Percentiles rank a stretch among this genome's conserved stretches.
Evolutionary conservation across 1,284 basidiomycete species (phyloP).

Genomic region (Tilletia walkeri): DNA sequence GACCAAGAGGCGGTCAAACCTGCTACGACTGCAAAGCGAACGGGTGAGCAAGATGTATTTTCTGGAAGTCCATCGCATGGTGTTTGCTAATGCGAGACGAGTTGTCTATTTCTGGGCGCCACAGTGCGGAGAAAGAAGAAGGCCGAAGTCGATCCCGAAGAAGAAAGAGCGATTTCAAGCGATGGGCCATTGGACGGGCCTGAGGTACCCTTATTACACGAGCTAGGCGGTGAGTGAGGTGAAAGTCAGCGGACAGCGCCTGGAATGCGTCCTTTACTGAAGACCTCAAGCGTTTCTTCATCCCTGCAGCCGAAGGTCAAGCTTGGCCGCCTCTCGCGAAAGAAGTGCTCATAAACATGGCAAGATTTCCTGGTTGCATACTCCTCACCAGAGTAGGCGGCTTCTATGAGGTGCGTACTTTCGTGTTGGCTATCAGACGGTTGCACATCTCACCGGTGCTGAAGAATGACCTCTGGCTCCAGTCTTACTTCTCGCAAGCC

Average conservation of each 20-base stretch:
- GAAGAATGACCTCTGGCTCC: not conserved
- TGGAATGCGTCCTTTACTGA: not conserved
- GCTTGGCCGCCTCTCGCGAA: slow-evolving; percentile 48
- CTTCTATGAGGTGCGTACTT: slow-evolving; percentile 43
- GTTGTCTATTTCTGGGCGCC: not conserved
- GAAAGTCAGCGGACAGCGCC: no score
- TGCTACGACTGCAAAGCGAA: not conserved
- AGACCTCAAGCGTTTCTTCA: no score
- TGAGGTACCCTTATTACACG: not conserved
- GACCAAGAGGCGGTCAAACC: no score
- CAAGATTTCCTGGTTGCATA: slow-evolving; percentile 43
- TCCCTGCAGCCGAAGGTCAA: slow-evolving; percentile 17
- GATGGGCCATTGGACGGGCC: not conserved
- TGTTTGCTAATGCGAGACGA: not conserved
- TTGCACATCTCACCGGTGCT: not conserved
- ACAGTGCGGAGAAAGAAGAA: not conserved
- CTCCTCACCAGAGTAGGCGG: slow-evolving; percentile 52
- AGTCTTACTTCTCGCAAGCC: slow-evolving; percentile 53
- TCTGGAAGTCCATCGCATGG: not conserved
- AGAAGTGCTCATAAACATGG: slow-evolving; percentile 44
- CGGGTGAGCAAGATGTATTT: not conserved
- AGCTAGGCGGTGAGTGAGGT: slow-evolving; percentile 3
- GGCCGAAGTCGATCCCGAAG: not conserved
- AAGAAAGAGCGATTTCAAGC: not conserved
- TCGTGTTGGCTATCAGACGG: not conserved